Evolutionary conservation across 805 yeast genomes (phyloP), one percentile per base, ranked within the genome.

Genomic region (Yarrowia keelungensis): DNA sequence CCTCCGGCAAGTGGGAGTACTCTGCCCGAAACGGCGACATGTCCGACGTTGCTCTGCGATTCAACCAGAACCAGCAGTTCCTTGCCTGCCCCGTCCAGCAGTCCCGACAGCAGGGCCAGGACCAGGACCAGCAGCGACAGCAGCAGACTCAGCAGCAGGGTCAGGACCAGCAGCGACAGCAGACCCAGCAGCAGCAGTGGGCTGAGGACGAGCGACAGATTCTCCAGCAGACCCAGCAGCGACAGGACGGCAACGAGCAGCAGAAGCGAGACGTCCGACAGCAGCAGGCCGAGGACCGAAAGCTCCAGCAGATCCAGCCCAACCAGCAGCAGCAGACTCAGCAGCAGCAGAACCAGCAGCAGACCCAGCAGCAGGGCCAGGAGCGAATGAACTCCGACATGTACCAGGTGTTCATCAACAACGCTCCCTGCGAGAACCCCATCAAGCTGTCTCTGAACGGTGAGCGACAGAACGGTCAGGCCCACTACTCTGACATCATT

Each of bases 121-220:
- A 54, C 43, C 45, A 51, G 61, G 42, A 19, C 39, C 22, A 26
- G 36, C 49, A 46, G 50, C 14, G 32, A 12, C 38, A 41, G 58
- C 14, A 11, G 32, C 43, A 41, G 47, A 38, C 10, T 15, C 61
- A 61, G 41, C 47, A 64, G 70, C 26, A 41, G 64, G 42, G 19
- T 11, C 68, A 5, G 71, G 58, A 8, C 61, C 71, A 38, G 70
- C 70, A 42, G 69, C 71, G 58, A 45, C 68, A 26, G 73, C 68
- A 47, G 66, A 49, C 36, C 54, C 59, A 16, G 64, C 49, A 41
- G 47, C 68, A 35, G 41, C 58, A 32, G 64, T 26, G 38, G 49
- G 42, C 19, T 26, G 42, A 45, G 54, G 45, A n/a, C 35, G 65
- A 64, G 45, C 69, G 36, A 39, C 59, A 36, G 41, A 22, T 16